phyloP scores from a whole-genome alignment of 1,139 yeast genomes.

The Kurtzmaniella quercitrusa region DNA sequence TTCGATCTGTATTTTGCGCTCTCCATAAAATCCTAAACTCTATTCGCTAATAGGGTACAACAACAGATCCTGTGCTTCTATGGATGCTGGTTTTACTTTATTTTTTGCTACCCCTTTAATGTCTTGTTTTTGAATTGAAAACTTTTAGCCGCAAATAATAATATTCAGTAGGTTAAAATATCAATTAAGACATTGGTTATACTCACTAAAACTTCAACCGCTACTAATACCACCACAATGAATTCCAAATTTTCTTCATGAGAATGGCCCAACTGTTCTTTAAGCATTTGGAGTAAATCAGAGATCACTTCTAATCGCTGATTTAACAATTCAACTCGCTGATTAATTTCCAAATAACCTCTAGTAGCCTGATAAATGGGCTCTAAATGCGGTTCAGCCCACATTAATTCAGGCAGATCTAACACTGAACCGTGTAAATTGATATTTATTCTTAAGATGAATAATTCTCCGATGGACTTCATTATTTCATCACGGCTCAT shows the following conservation, averaged over 20 bases:
- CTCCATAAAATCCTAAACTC: neutral
- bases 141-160: slow-evolving; percentile 8
- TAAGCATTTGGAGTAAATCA: slow-evolving; percentile 89
- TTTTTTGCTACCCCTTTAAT: neutral
- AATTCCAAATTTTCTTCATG: slow-evolving; percentile 89
- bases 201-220: slow-evolving; percentile 88
- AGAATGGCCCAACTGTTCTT: slow-evolving; percentile 92
- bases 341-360: slow-evolving; percentile 91
- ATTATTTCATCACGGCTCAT: slow-evolving; percentile 92
- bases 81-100: neutral
- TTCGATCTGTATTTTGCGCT: neutral
- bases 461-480: slow-evolving; percentile 94
- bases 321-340: slow-evolving; percentile 81
- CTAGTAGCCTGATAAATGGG: slow-evolving; percentile 96
- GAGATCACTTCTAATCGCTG: slow-evolving; percentile 92
- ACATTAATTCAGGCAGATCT: slow-evolving; percentile 96
- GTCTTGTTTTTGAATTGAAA: slow-evolving; percentile 2
- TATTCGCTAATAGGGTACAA: neutral
- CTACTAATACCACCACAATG: slow-evolving; percentile 88
- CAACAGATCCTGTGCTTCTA: neutral
- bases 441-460: slow-evolving; percentile 83
- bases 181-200: slow-evolving; percentile 59
- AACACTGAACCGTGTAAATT: slow-evolving; percentile 92
- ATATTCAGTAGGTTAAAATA: slow-evolving; percentile 25
- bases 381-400: slow-evolving; percentile 97